Evolutionary conservation across 495 filamentous ascomycete species (phyloP), one percentile per base, ranked within the genome.

Genomic region (Usnea hakonensis): DNA sequence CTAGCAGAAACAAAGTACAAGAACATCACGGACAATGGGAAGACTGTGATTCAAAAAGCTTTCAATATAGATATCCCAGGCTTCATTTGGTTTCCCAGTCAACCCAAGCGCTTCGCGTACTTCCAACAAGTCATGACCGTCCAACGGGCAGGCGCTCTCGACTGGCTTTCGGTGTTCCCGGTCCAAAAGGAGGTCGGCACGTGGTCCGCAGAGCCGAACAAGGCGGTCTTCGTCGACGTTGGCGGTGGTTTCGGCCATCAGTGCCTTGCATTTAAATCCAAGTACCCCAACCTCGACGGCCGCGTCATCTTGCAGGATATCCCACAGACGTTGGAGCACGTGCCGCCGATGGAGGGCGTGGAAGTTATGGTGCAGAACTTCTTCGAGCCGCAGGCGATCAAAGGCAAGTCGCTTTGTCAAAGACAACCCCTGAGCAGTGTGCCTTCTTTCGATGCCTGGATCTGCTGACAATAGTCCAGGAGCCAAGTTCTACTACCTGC

Each of bases 201-300:
- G 8, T 1, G 8, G n/a, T 23, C 1, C 41, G 41, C 23, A 3
- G n/a, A 23, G 1, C n/a, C 67, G 68, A 37, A 73, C 69, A 0
- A 76, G 76, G 55, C 60, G 62, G 66, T 82, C 32, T 75, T 82
- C 30, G 82, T 86, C 14, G 78, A 86, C 61, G 70, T 86, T 3
- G 82, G 81, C 13, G 81, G 83, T 38, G 73, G 78, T 2, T 68
- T 77, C 50, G 83, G 83, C 30, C 79, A 85, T 41, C 79, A 84
- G 56, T 76, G 74, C 54, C 68, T 71, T 35, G 69, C 70, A 10
- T 76, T 86, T 35, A 73, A 69, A 43, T 69, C 75, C 48, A 74
- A 67, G 43, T 79, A 71, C 30, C 78, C 77, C 0, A 46, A 73
- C 26, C 65, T 83, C 0, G 60, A 69, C 1, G 79, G 78, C 0